phyloP scores from a whole-genome alignment of 1,284 basidiomycete genomes.

The Ceratobasidium sp. region DNA sequence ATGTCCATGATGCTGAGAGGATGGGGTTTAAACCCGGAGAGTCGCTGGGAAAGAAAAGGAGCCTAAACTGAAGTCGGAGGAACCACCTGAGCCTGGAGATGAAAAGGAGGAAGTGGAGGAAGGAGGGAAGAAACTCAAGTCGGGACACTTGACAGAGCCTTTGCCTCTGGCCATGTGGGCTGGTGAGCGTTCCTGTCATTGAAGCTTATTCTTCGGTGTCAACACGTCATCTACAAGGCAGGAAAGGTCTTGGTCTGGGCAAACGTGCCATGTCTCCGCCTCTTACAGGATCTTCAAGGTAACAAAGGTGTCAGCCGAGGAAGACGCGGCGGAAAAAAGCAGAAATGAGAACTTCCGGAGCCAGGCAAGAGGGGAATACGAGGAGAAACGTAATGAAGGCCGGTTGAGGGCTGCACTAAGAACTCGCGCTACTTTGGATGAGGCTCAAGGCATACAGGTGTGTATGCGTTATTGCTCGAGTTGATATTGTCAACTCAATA shows the following conservation, averaged over 20 bases:
- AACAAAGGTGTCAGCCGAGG: conserved; percentile 70
- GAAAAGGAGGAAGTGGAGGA: conserved; percentile 39
- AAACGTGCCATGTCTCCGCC: conserved; percentile 57
- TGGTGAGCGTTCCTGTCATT: conserved; percentile 59
- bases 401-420: conserved; percentile 69
- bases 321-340: conserved; percentile 45
- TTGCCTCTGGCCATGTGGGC: conserved; percentile 77
- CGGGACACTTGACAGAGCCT: conserved; percentile 63
- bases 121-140: conserved; percentile 40
- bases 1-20: conserved; percentile 86
- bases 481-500: not conserved
- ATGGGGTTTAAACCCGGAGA: conserved; percentile 87
- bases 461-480: conserved; percentile 44
- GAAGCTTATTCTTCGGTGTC: not conserved
- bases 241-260: conserved; percentile 73
- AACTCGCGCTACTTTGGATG: conserved; percentile 75
- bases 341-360: conserved; percentile 66
- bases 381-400: conserved; percentile 73
- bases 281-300: conserved; percentile 67
- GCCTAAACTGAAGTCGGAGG: not conserved
- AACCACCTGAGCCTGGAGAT: conserved; percentile 1
- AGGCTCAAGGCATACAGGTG: conserved; percentile 67
- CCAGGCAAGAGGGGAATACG: conserved; percentile 71
- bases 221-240: conserved; percentile 58
- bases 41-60: conserved; percentile 61